These are phyloP conservation scores for Puccinia horiana DNA, from an alignment of 1,284 basidiomycete species.

Conservation along the genomic window DNA sequence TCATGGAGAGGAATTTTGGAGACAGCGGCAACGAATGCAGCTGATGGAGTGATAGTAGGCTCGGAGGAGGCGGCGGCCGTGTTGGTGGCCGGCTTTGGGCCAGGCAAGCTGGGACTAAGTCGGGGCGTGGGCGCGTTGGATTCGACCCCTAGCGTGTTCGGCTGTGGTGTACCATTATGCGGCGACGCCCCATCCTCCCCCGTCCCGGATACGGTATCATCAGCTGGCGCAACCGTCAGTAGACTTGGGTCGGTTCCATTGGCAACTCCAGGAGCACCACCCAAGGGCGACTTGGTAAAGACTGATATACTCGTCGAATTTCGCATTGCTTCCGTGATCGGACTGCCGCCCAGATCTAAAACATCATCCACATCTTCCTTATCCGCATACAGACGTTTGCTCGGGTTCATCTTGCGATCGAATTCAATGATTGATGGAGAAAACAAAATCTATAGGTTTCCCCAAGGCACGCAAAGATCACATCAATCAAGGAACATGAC, in stretches of 20 bases:
- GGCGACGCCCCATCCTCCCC: conserved; percentile 36
- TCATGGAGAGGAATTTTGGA: conserved; percentile 89
- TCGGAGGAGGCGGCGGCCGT: conserved; percentile 27
- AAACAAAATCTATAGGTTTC: conserved; percentile 72
- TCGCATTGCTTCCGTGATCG: conserved; percentile 42
- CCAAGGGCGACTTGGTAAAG: not conserved
- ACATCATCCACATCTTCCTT: conserved; percentile 58
- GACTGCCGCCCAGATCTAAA: conserved; percentile 59
- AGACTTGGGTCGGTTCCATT: conserved; percentile 17
- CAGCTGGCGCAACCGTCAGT: not conserved
- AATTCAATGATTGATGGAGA: conserved; percentile 89
- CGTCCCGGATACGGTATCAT: not conserved
- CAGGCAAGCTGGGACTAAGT: conserved; percentile 32
- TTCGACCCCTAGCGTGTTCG: conserved; percentile 26
- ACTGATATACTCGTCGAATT: conserved; percentile 27
- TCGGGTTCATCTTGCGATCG: conserved; percentile 67
- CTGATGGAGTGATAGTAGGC: conserved; percentile 53
- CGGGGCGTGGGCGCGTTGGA: conserved; percentile 42
- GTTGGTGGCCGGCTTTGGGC: not conserved
- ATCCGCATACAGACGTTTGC: conserved; percentile 54
- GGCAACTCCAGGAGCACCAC: not conserved
- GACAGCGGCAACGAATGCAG: conserved; percentile 80
- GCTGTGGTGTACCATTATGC: conserved; percentile 18
- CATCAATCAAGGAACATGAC: not conserved
- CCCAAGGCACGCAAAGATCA: not conserved